phyloP scores from a whole-genome alignment of 768 basidiomycete species.

The Trametes sanguinea region DNA sequence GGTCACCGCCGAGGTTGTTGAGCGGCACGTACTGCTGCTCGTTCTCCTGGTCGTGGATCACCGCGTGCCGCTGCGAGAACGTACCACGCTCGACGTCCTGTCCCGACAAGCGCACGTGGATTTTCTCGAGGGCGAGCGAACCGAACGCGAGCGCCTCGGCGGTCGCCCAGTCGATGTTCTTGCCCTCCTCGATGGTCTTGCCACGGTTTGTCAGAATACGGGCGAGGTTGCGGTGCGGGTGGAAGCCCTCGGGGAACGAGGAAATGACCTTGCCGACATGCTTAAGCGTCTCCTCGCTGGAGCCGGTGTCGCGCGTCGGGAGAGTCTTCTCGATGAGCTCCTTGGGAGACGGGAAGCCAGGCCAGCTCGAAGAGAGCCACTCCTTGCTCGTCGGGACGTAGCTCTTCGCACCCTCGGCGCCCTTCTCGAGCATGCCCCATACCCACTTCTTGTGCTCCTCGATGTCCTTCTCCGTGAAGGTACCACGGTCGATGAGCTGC shows the following conservation, averaged over 20 bases:
- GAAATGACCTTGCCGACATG: slow-evolving; percentile 87
- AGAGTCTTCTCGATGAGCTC: slow-evolving; percentile 91
- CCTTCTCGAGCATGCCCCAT: slow-evolving; percentile 98
- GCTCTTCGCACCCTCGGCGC: slow-evolving; percentile 87
- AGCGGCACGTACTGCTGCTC: slow-evolving; percentile 90
- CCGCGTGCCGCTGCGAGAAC: slow-evolving; percentile 97
- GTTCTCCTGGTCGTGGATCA: slow-evolving; percentile 93
- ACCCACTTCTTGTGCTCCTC: slow-evolving; percentile 99
- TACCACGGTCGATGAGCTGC: slow-evolving; percentile 83
- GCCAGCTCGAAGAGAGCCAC: slow-evolving; percentile 98
- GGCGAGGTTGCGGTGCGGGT: slow-evolving; percentile 87
- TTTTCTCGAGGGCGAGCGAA: slow-evolving; percentile 87
- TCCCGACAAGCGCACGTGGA: slow-evolving; percentile 92
- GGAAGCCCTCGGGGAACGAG: slow-evolving; percentile 81
- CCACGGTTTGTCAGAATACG: slow-evolving; percentile 88
- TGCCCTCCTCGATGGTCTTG: slow-evolving; percentile 92
- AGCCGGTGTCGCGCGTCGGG: slow-evolving; percentile 87
- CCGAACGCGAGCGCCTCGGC: slow-evolving; percentile 98
- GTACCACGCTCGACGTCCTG: slow-evolving; percentile 99
- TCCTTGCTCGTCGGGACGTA: slow-evolving; percentile 94
- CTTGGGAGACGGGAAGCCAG: slow-evolving; percentile 96
- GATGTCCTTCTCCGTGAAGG: slow-evolving; percentile 94
- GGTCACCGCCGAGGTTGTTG: slow-evolving; percentile 82
- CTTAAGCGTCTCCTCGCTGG: slow-evolving; percentile 74
- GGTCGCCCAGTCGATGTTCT: slow-evolving; percentile 95